Evolutionary conservation across 495 filamentous ascomycete genomes (phyloP), one percentile per base, ranked within the genome.

Genomic region (Rhypophila decipiens): DNA sequence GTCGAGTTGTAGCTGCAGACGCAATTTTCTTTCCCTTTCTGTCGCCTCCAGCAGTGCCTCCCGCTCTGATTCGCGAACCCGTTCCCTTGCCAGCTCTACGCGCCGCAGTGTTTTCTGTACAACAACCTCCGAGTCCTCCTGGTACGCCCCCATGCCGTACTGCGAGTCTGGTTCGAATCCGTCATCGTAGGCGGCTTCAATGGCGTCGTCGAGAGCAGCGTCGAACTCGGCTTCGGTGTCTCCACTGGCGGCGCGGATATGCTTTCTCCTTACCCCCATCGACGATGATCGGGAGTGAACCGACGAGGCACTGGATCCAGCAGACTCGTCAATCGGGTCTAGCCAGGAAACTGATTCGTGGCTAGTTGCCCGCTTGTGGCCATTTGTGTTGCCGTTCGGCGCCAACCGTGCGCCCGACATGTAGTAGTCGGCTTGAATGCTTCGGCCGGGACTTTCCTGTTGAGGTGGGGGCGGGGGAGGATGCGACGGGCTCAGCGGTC

Each of bases 321-420:
- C 88, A 8, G 90, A 96, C 60, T 98, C 93, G 64, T 97, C 91
- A 45, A 97, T 97, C 0, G 93, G 94, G 59, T 96, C 90, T 8
- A 98, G 68, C 93, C 93, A 98, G 5, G 90, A 95, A 19, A 85
- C 86, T 12, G 89, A 87, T 50, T 87, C 87, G 47, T 80, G 80
- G 54, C 85, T 87, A 23, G 74, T 70, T 24, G 74, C 80, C 33
- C 77, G 67, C 21, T 65, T 68, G 49, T 82, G 82, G 2, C 67
- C 69, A 21, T 44, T 60, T 23, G 46, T 45, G 15, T 46, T 47
- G n/a, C 51, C 45, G 21, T 59, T 56, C 5, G 50, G 61, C 9
- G 55, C 56, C 18, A 56, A 50, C 31, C 56, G 52, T 33, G 57
- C 58, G 17, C 67, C 62, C 22, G 68, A 55, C 55, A 69, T 65